A percentile compares a stretch with the other conserved stretches of the same genome.
phyloP scores from a whole-genome alignment of 208 protist species.

The Herpetomonas tarakana region DNA sequence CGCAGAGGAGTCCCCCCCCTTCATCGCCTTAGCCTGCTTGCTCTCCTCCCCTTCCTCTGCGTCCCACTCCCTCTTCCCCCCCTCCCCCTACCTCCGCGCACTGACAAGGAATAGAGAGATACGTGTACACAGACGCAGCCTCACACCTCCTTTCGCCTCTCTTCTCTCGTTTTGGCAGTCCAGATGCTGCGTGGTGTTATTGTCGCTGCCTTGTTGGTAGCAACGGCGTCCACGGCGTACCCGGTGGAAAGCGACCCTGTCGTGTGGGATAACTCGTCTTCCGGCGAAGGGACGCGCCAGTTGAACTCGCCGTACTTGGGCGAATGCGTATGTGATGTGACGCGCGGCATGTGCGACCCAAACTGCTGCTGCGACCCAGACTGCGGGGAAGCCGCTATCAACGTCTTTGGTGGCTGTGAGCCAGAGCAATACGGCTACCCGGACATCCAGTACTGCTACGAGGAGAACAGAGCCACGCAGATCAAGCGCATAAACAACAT shows the following conservation, averaged over 20 bases:
- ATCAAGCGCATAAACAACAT: slow-evolving; percentile 37
- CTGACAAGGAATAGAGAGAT: no score
- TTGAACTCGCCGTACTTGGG: slow-evolving; percentile 75
- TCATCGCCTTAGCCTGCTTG: no score
- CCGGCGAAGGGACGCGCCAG: slow-evolving; percentile 20
- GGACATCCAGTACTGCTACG: slow-evolving; percentile 57
- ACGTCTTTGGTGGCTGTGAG: slow-evolving; percentile 49
- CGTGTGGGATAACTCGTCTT: slow-evolving; percentile 38
- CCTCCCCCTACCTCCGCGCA: no score
- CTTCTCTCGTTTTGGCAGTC: no score
- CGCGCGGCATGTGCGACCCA: slow-evolving; percentile 56
- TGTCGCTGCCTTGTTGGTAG: no score
- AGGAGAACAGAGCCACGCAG: slow-evolving; percentile 24
- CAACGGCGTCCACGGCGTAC: no score
- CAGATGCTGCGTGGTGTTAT: no score
- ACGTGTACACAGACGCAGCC: no score
- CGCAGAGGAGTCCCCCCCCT: no score
- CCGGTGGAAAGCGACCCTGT: slow-evolving; percentile 26
- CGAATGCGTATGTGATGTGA: slow-evolving; percentile 72
- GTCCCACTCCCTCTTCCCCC: no score
- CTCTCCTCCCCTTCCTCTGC: no score
- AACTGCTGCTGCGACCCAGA: slow-evolving; percentile 81
- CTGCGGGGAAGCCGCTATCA: slow-evolving; percentile 27
- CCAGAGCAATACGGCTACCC: slow-evolving; percentile 45
- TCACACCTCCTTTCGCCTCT: no score